phyloP scores from a whole-genome alignment of 2,329 filamentous ascomycete genomes.

The Ophiostoma ulmi region DNA sequence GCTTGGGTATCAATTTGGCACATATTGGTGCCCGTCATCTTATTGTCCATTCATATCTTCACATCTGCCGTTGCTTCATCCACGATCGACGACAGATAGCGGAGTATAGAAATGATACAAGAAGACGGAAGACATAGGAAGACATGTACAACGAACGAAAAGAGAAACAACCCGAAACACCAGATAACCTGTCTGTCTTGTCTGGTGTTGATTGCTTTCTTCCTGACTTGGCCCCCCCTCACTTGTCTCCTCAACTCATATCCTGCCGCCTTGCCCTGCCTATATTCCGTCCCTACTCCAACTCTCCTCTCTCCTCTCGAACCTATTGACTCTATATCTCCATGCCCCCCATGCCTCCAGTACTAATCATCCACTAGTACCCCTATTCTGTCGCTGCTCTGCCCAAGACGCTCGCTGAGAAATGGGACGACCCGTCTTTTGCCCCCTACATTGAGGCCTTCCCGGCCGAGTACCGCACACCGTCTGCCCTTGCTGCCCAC shows the following conservation, averaged over 20 bases:
- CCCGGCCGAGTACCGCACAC: slow-evolving; percentile 58
- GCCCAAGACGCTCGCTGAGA: slow-evolving; percentile 55
- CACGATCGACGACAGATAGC: not conserved
- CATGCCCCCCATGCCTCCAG: no score
- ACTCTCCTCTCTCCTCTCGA: not conserved
- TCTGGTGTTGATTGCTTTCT: not conserved
- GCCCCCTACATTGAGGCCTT: slow-evolving; percentile 65
- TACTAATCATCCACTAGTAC: slow-evolving; percentile 49
- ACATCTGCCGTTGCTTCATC: not conserved
- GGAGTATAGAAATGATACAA: not conserved
- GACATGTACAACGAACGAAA: not conserved
- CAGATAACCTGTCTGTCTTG: not conserved
- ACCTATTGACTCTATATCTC: no score
- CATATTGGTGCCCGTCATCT: not conserved
- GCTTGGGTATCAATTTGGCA: not conserved
- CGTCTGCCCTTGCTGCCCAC: slow-evolving; percentile 58
- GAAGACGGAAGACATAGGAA: not conserved
- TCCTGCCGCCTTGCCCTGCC: not conserved
- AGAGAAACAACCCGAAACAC: not conserved
- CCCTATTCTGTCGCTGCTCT: slow-evolving; percentile 68
- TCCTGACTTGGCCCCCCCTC: not conserved
- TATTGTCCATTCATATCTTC: not conserved
- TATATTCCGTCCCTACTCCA: not conserved
- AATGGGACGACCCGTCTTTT: slow-evolving; percentile 65
- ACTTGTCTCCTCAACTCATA: not conserved